A percentile compares a stretch with the other conserved stretches of the same genome.
Evolutionary conservation across 352 stramenopile genomes (phyloP).

Genomic region (Pythium pectinolyticum): DNA sequence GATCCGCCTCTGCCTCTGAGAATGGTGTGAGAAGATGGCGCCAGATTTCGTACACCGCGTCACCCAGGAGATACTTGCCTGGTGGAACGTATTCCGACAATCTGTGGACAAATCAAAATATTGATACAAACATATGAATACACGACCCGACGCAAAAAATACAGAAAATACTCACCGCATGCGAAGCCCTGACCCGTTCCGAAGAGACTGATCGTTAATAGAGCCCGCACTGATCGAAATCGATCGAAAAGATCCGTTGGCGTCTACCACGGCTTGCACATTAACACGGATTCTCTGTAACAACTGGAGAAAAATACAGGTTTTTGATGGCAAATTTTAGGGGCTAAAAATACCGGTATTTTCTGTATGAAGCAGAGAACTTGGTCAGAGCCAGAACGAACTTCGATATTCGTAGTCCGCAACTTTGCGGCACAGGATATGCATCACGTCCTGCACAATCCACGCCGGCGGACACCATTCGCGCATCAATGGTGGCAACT

Average conservation of each 20-base stretch:
- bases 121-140: background rate
- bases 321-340: no score
- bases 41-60: conserved; percentile 2
- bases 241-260: conserved; percentile 15
- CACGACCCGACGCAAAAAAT: background rate
- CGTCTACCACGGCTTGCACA: conserved; percentile 23
- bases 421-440: no score
- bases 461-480: no score
- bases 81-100: background rate
- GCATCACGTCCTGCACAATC: no score
- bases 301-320: no score
- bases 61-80: conserved; percentile 1
- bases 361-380: no score
- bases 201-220: conserved; percentile 25
- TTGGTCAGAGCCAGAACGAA: no score
- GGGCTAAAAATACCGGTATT: no score
- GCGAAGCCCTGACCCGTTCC: conserved; percentile 18
- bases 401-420: no score
- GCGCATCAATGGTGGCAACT: no score
- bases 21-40: conserved; percentile 5
- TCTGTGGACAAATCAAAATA: background rate
- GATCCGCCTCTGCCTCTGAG: background rate
- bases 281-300: no score
- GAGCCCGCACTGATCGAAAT: conserved; percentile 22
- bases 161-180: conserved; percentile 3